phyloP scores from a whole-genome alignment of 306 rosid genomes.

The Cyamopsis tetragonoloba region DNA sequence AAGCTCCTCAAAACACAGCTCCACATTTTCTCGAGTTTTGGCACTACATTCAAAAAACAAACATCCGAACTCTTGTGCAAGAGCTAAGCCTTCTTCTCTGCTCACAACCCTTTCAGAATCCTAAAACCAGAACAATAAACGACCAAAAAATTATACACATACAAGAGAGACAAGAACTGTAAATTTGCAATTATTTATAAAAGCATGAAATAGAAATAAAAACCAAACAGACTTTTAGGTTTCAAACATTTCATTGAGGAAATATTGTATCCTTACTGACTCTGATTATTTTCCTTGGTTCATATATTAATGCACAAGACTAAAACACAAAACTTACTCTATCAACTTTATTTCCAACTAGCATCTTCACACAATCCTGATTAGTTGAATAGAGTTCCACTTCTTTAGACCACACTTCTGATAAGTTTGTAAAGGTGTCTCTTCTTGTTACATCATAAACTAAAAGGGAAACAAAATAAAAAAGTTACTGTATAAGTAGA shows the following conservation, averaged over 20 bases:
- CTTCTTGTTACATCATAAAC: conserved; percentile 93
- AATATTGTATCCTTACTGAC: neutral
- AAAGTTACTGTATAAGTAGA: neutral
- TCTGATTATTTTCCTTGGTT: conserved; percentile 2
- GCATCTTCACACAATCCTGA: conserved; percentile 82
- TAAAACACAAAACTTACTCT: conserved; percentile 52
- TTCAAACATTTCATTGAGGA: conserved; percentile 2
- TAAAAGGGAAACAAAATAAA: conserved; percentile 25
- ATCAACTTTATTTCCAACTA: conserved; percentile 96
- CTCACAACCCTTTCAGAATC: conserved; percentile 86
- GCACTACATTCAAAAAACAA: conserved; percentile 92
- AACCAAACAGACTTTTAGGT: no score
- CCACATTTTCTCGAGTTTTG: conserved; percentile 88
- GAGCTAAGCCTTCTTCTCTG: conserved; percentile 84
- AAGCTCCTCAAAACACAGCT: conserved; percentile 82
- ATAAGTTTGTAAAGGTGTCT: conserved; percentile 75
- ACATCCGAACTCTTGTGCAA: conserved; percentile 79
- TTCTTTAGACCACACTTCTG: conserved; percentile 93
- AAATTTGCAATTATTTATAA: no score
- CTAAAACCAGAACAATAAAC: conserved; percentile 33
- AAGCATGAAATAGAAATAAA: no score
- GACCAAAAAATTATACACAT: neutral
- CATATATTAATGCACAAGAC: conserved; percentile 1
- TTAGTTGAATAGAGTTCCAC: conserved; percentile 80
- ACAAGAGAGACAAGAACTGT: neutral